Evolutionary conservation across 1,139 yeast genomes (phyloP).

Genomic region (Suhomyces bribrorum): DNA sequence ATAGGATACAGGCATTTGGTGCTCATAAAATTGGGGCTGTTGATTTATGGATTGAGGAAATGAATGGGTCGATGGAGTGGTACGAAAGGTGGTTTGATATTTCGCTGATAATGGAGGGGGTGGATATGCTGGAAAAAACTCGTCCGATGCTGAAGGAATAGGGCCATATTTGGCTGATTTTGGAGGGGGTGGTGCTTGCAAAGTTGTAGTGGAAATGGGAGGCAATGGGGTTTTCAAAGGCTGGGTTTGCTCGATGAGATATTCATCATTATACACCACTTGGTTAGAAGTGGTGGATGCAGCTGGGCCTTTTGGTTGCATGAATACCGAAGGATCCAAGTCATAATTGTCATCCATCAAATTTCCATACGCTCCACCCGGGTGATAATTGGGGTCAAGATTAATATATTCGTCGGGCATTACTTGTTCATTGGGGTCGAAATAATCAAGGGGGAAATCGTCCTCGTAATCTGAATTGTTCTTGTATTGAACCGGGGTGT

Average conservation of each 20-base stretch:
- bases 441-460: slow-evolving; percentile 71
- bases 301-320: slow-evolving; percentile 11
- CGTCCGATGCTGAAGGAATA: slow-evolving; percentile 21
- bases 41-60: slow-evolving; percentile 16
- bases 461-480: slow-evolving; percentile 43
- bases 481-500: slow-evolving; percentile 29
- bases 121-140: slow-evolving; percentile 20
- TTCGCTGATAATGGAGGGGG: slow-evolving; percentile 23
- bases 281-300: slow-evolving; percentile 23
- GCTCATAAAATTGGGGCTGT: slow-evolving; percentile 16
- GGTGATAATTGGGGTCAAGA: slow-evolving; percentile 32
- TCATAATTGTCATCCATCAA: slow-evolving; percentile 29
- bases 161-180: slow-evolving; percentile 18
- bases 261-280: slow-evolving; percentile 43
- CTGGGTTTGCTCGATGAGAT: slow-evolving; percentile 50
- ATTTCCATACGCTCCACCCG: slow-evolving; percentile 19
- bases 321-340: slow-evolving; percentile 31
- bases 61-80: slow-evolving; percentile 15
- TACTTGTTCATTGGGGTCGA: slow-evolving; percentile 30
- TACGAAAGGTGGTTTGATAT: slow-evolving; percentile 18
- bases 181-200: slow-evolving; percentile 16
- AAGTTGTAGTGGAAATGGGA: slow-evolving; percentile 12
- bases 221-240: slow-evolving; percentile 31
- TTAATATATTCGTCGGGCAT: slow-evolving; percentile 33
- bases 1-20: slow-evolving; percentile 9